Evolutionary conservation across 2,329 filamentous ascomycete species (phyloP).

Genomic region (Delphinella strobiligena): DNA sequence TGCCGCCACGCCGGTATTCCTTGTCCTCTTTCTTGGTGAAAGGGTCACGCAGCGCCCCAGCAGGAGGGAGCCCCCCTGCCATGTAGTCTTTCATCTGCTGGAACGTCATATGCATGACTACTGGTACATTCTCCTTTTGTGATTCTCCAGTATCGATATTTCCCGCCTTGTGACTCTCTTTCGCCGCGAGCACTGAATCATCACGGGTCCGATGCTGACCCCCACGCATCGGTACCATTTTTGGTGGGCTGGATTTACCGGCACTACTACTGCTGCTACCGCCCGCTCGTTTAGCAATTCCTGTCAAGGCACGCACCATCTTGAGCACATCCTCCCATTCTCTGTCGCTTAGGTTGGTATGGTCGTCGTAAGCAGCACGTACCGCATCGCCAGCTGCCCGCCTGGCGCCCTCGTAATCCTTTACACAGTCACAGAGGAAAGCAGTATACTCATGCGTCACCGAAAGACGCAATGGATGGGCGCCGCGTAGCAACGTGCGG

Average conservation of each 20-base stretch:
- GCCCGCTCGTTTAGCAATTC: conserved; percentile 69
- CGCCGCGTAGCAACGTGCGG: conserved; percentile 66
- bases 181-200: neutral
- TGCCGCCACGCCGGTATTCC: rapidly evolving
- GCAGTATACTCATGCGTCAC: conserved; percentile 87
- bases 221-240: too few relatives aligned
- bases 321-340: conserved; percentile 89
- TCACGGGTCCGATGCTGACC: neutral
- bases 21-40: too few relatives aligned
- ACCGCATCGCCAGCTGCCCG: conserved; percentile 72
- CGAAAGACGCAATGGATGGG: conserved; percentile 77
- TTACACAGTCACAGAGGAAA: conserved; percentile 85
- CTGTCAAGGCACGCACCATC: conserved; percentile 72
- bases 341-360: conserved; percentile 87
- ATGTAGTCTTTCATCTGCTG: too few relatives aligned
- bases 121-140: neutral
- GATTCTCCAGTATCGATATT: too few relatives aligned
- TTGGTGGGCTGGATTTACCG: neutral
- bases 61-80: too few relatives aligned
- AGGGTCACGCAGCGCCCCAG: neutral
- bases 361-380: conserved; percentile 78
- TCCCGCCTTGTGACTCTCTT: too few relatives aligned
- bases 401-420: conserved; percentile 66
- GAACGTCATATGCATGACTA: neutral
- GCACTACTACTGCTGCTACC: neutral